Evolutionary conservation across 1,284 basidiomycete genomes (phyloP), one percentile per base, ranked within the genome.

Genomic region (Pulveroboletus sp.): DNA sequence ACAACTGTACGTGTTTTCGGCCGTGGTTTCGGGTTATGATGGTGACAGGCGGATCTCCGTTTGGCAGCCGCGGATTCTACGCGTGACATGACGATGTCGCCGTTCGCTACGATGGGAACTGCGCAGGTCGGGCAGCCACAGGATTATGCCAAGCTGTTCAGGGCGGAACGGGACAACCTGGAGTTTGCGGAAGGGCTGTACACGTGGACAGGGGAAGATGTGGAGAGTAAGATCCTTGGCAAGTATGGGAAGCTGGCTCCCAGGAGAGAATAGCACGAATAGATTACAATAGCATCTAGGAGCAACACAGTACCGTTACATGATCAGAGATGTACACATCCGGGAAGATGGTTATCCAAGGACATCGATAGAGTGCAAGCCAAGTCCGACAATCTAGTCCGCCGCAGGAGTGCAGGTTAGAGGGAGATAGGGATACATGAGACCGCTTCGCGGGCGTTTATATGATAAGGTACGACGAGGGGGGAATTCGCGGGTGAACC

Each of bases 81-180:
- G 26, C 83, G 85, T 63, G 87, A 91, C 70, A 85, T 91, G 82
- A 81, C 83, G 14, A 76, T 82, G 35, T 85, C 86, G 43, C 85
- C 91, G 1, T 91, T 94, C 64, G 85, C 84, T n/a, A 77, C 77
- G n/a, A 81, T 82, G 40, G 81, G 78, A 28, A 76, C 77, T 14
- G 75, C 74, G 18, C 74, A 78, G 54, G 78, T 82, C 2, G 83
- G 81, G 20, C 83, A 81, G 49, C 82, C 86, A 42, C 91, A 94
- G 64, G 96, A 99, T 72, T 94, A 84, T 73, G 81, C 77, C 65
- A 98, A 98, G 72, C 73, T 98, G 45, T 96, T 96, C 81, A 91
- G 91, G 64, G 86, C 88, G 5, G 97, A 99, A 75, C 82, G 83
- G 60, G 96, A 98, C 73, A 98, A 98, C 74, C 83, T 99, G 26